phyloP scores from a whole-genome alignment of 1,139 yeast species.

The Hemisphaericaspora xylanilytica region DNA sequence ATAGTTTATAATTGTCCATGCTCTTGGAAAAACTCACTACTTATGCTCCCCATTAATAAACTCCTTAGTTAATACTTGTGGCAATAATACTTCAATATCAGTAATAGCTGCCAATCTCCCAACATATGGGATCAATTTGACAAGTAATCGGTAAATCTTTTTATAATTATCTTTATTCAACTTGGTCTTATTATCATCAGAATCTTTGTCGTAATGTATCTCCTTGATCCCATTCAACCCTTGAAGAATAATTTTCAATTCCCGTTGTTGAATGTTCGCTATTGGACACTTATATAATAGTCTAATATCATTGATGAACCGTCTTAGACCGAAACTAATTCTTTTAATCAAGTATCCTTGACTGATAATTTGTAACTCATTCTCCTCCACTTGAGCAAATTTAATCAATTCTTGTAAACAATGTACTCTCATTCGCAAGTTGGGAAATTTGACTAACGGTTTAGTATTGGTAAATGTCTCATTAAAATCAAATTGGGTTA shows the following conservation, averaged over 20 bases:
- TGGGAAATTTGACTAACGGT: slow-evolving; percentile 21
- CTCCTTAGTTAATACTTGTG: slow-evolving; percentile 6
- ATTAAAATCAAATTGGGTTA: slow-evolving; percentile 26
- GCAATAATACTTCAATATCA: slow-evolving; percentile 10
- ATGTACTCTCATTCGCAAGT: slow-evolving; percentile 27
- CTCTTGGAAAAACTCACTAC: too few species aligned
- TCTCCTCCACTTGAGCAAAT: slow-evolving; percentile 16
- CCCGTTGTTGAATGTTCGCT: slow-evolving; percentile 37
- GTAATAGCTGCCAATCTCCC: slow-evolving; percentile 18
- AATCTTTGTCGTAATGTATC: background rate
- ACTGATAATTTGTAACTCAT: slow-evolving; percentile 20
- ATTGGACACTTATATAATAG: slow-evolving; percentile 33
- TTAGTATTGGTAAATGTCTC: slow-evolving; percentile 34
- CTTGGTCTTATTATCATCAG: background rate
- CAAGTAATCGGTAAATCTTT: slow-evolving; percentile 22
- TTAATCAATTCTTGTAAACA: slow-evolving; percentile 35
- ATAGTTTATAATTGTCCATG: too few species aligned
- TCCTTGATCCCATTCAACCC: slow-evolving; percentile 21
- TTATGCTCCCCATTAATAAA: background rate
- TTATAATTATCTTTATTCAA: slow-evolving; percentile 11
- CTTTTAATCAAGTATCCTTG: slow-evolving; percentile 28
- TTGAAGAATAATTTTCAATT: slow-evolving; percentile 24
- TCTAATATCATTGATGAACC: slow-evolving; percentile 35
- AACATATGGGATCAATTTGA: slow-evolving; percentile 26
- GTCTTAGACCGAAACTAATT: slow-evolving; percentile 32